phyloP scores from a whole-genome alignment of 2,329 filamentous ascomycete genomes.

The Trichophyton mentagrophytes region DNA sequence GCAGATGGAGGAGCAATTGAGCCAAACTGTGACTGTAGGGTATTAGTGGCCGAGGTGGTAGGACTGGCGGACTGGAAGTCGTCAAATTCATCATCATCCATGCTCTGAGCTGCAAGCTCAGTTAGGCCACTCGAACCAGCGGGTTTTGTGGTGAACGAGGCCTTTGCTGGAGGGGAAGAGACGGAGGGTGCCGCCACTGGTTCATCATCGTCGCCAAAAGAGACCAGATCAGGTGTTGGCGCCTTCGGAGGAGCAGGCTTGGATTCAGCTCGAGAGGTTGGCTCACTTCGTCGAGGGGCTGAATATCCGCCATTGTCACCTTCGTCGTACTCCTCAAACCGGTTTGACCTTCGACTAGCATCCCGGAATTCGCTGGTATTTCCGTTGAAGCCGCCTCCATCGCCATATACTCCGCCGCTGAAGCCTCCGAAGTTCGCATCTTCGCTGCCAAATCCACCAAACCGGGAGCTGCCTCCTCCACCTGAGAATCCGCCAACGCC shows the following conservation, averaged over 20 bases:
- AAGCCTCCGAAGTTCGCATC: conserved; percentile 51
- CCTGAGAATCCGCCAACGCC: conserved; percentile 38
- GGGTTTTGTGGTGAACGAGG: conserved; percentile 30
- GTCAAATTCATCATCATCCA: conserved; percentile 86
- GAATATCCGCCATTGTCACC: conserved; percentile 55
- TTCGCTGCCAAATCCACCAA: conserved; percentile 86
- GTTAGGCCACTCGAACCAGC: conserved; percentile 38
- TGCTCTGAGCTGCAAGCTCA: conserved; percentile 34
- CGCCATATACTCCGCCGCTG: conserved; percentile 73
- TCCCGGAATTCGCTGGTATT: conserved; percentile 60
- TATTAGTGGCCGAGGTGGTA: conserved; percentile 36
- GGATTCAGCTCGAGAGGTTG: conserved; percentile 31
- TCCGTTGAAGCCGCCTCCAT: conserved; percentile 85
- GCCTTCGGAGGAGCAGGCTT: conserved; percentile 62
- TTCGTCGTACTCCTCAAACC: conserved; percentile 96
- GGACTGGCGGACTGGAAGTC: conserved; percentile 84
- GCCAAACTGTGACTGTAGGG: conserved; percentile 26
- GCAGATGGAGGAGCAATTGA: conserved; percentile 34
- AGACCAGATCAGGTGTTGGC: conserved; percentile 84
- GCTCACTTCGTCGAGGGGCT: conserved; percentile 32
- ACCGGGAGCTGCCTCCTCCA: conserved; percentile 50
- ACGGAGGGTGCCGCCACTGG: conserved; percentile 35
- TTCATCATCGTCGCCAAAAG: conserved; percentile 59
- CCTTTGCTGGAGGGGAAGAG: conserved; percentile 24
- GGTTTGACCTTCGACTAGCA: conserved; percentile 49